phyloP scores from a whole-genome alignment of 2,329 filamentous ascomycete species.

The Chrysoporthe puriensis region DNA sequence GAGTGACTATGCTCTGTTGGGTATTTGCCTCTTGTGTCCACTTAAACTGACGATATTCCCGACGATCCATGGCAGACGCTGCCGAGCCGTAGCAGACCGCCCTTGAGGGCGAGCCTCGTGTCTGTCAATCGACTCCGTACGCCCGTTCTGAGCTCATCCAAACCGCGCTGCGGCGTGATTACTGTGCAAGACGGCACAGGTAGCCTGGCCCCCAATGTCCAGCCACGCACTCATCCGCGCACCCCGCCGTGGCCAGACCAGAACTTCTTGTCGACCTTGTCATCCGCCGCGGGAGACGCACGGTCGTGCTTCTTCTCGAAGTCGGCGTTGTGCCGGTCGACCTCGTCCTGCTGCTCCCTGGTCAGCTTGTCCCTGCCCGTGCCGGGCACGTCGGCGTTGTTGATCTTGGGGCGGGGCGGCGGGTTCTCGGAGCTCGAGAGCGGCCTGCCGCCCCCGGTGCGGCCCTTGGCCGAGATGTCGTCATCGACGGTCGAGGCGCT shows the following conservation, averaged over 20 bases:
- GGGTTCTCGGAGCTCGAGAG: conserved; percentile 41
- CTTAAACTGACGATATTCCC: neutral
- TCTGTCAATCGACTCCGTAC: neutral
- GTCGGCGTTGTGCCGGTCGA: conserved; percentile 61
- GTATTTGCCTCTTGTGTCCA: neutral
- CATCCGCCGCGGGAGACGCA: conserved; percentile 44
- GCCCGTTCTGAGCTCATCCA: too few species aligned
- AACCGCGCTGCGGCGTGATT: neutral
- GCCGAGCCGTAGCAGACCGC: neutral
- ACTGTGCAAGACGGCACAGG: neutral
- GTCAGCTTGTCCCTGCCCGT: conserved; percentile 42
- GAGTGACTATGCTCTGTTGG: neutral
- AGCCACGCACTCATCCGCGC: conserved; percentile 33
- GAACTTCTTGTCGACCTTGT: conserved; percentile 60
- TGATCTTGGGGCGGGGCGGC: conserved; percentile 55
- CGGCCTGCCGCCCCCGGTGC: conserved; percentile 44
- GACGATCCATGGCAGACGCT: neutral
- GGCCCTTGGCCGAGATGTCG: conserved; percentile 37
- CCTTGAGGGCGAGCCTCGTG: neutral
- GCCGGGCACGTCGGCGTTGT: conserved; percentile 50
- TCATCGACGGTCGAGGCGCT: conserved; percentile 19
- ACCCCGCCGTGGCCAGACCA: conserved; percentile 38
- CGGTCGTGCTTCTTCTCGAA: conserved; percentile 59
- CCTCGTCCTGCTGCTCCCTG: conserved; percentile 58
- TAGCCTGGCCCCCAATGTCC: conserved; percentile 28